Evolutionary conservation across 805 yeast species (phyloP), one percentile per base, ranked within the genome.

Genomic region (Metschnikowia koreensis): DNA sequence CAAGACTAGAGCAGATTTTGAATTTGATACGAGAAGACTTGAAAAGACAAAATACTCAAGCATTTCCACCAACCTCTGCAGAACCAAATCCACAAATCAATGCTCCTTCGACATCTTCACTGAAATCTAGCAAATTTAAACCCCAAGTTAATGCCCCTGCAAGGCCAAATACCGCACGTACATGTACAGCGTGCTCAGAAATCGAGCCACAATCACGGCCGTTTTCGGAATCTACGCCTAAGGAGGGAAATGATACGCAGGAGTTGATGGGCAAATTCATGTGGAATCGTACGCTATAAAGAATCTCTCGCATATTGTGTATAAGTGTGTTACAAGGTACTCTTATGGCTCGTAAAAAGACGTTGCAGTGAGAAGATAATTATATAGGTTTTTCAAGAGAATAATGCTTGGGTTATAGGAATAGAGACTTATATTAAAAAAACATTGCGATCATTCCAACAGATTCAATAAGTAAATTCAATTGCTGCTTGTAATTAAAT

Each of bases 261-360:
- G 50, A 48, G 15, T 51, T 56, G 17, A 54, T 54, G 58, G 60
- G 60, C 15, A 41, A 41, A 27, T 56, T 47, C 27, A 40, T 49
- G 17, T 56, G 60, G 60, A 56, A 55, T 46, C 55, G 54, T 11
- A 56, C 60, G 3, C 46, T 56, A 1, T 56, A 38, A 27, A 22
- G 16, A 22, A n/a, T n/a, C 10, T 6, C 10, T 31, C 13, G 2
- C 15, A 5, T 8, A 5, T n/a, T 37, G 39, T 10, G 15, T 37
- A 16, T n/a, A 11, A 15, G 17, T 10, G 39, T 2, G 22, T 22
- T 22, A 22, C 22, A 22, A 4, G 22, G 2, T 22, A 22, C 22
- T 22, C 22, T 22, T 22, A 22, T 22, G 22, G 4, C 4, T 22
- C 22, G 2, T 22, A 3, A 22, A 4, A 22, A 22, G 22, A 22